A percentile compares a stretch with the other conserved stretches of the same genome.
phyloP scores from a whole-genome alignment of 768 basidiomycete genomes.

The Pleurotus eryngii region DNA sequence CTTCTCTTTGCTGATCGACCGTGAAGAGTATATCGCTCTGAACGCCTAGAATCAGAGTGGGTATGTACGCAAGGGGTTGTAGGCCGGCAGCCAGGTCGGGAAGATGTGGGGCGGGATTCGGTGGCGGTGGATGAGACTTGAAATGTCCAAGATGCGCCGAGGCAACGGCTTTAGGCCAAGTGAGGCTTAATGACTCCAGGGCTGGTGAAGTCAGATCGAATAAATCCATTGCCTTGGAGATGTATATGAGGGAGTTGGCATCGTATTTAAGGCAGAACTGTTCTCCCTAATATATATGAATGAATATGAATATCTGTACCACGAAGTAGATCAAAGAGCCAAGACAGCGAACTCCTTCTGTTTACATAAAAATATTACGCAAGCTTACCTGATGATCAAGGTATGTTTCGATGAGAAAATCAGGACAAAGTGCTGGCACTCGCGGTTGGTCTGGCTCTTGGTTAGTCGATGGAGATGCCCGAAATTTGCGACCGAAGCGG shows the following conservation, averaged over 20 bases:
- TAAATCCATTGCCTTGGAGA: slow-evolving; percentile 99
- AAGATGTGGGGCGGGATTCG: slow-evolving; percentile 72
- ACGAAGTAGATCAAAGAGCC: slow-evolving; percentile 14
- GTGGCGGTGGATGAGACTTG: slow-evolving; percentile 70
- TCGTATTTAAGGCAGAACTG: slow-evolving; percentile 98
- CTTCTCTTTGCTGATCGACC: slow-evolving; percentile 94
- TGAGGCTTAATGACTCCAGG: slow-evolving; percentile 65
- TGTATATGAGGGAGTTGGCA: slow-evolving; percentile 97
- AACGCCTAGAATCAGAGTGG: slow-evolving; percentile 86
- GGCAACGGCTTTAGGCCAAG: slow-evolving; percentile 15
- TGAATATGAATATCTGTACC: slow-evolving; percentile 29
- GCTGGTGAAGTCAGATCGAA: slow-evolving; percentile 90
- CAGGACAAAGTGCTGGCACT: slow-evolving; percentile 84
- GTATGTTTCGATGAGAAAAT: slow-evolving; percentile 98
- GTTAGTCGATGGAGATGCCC: slow-evolving; percentile 35
- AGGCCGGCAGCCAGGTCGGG: slow-evolving; percentile 78
- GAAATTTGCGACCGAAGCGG: slow-evolving; percentile 85
- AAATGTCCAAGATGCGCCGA: slow-evolving; percentile 43
- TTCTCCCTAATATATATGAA: slow-evolving; percentile 59
- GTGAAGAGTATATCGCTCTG: slow-evolving; percentile 97
- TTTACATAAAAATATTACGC: slow-evolving; percentile 17
- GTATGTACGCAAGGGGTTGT: slow-evolving; percentile 67
- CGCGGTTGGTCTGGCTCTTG: slow-evolving; percentile 28
- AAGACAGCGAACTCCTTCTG: slow-evolving; percentile 27
- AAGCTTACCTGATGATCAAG: slow-evolving; percentile 89